A percentile compares a stretch with the other conserved stretches of the same genome.
Evolutionary conservation across 2,329 filamentous ascomycete genomes (phyloP).

Genomic region (Chaetothyriales sp.): DNA sequence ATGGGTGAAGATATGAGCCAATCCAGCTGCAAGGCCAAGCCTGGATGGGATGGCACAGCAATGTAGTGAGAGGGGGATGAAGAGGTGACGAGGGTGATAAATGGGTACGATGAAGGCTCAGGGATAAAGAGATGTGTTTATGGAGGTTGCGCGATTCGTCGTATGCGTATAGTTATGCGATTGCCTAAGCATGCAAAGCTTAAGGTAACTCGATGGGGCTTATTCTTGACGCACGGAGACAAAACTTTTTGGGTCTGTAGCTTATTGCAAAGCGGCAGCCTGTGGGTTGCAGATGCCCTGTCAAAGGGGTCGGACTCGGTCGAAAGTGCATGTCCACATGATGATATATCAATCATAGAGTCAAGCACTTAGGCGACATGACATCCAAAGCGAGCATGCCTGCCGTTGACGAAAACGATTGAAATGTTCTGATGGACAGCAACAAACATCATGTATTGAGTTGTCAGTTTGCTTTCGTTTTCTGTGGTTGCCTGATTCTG

Average conservation of each 20-base stretch:
- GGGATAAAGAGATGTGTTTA: slow-evolving; percentile 6
- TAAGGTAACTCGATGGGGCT: slow-evolving; percentile 98
- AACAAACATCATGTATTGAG: slow-evolving; percentile 16
- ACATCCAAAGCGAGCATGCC: slow-evolving; percentile 25
- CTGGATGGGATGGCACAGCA: slow-evolving; percentile 15
- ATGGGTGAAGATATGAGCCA: slow-evolving; percentile 89
- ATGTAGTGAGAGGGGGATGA: slow-evolving; percentile 29
- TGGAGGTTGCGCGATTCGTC: slow-evolving; percentile 57
- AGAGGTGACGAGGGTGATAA: slow-evolving; percentile 25
- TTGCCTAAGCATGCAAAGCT: slow-evolving; percentile 43
- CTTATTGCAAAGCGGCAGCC: slow-evolving; percentile 41
- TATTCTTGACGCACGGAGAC: slow-evolving; percentile 99
- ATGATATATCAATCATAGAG: slow-evolving; percentile 93
- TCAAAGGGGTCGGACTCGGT: slow-evolving; percentile 54
- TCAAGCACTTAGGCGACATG: slow-evolving; percentile 79
- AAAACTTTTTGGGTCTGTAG: slow-evolving; percentile 36
- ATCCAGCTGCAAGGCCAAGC: slow-evolving; percentile 26
- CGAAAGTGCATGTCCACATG: slow-evolving; percentile 43
- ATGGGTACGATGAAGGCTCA: slow-evolving; percentile 3
- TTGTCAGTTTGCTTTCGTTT: slow-evolving; percentile 48
- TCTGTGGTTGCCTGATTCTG: slow-evolving; percentile 16
- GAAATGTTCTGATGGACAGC: slow-evolving; percentile 35
- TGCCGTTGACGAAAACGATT: slow-evolving; percentile 38
- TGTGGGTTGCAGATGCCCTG: slow-evolving; percentile 42
- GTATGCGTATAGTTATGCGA: slow-evolving; percentile 95